phyloP scores from a whole-genome alignment of 805 yeast species.

The Maudiozyma serrabonitensis region DNA sequence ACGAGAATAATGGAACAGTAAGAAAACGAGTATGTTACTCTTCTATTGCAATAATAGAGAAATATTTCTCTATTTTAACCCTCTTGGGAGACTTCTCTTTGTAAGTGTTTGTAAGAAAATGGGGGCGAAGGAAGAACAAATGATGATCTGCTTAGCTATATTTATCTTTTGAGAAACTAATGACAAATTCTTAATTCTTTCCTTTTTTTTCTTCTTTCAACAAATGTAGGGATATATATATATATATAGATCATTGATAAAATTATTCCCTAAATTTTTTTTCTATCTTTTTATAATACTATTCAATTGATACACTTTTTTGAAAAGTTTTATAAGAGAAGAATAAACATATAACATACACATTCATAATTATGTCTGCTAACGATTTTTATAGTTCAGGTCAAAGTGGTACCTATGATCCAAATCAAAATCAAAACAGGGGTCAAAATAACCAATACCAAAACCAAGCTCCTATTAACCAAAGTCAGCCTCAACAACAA shows the following conservation, averaged over 20 bases:
- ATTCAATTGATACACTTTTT: no score
- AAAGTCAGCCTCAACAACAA: background rate
- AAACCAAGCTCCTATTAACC: background rate
- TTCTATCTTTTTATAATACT: no score
- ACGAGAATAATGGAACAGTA: no score
- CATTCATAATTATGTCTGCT: slow-evolving; percentile 37
- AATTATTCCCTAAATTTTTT: no score
- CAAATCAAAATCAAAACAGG: slow-evolving; percentile 5
- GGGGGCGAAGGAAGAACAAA: background rate
- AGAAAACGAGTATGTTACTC: no score
- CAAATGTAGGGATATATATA: no score
- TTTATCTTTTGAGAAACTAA: background rate
- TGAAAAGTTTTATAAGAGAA: no score
- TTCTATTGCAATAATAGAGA: no score
- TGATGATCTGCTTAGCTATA: background rate
- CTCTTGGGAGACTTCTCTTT: no score
- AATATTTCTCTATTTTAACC: no score
- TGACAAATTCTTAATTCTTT: background rate
- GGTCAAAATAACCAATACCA: background rate
- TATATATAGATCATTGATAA: no score
- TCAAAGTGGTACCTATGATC: slow-evolving; percentile 30
- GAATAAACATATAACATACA: background rate
- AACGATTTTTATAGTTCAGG: slow-evolving; percentile 46
- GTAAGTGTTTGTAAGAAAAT: background rate
- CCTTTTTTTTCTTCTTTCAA: background rate